phyloP scores from a whole-genome alignment of 345 rosid genomes.

The Bruguiera gymnorhiza region DNA sequence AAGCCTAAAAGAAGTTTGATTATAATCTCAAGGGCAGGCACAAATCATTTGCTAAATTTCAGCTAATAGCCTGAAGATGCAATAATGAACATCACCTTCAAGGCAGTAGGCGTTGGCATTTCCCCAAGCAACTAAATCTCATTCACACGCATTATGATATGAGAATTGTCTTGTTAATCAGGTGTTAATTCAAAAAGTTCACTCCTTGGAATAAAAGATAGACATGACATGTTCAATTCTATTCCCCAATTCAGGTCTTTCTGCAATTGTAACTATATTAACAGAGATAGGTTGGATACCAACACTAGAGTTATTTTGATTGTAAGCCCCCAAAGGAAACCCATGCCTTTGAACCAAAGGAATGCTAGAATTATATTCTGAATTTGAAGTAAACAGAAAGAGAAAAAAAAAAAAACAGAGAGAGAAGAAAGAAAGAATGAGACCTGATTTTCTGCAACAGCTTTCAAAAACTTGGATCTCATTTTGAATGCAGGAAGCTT shows the following conservation, averaged over 20 bases:
- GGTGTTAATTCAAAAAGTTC: too few relatives aligned
- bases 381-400: conserved; percentile 9
- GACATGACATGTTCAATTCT: too few relatives aligned
- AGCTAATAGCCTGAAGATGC: background rate
- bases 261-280: background rate
- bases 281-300: background rate
- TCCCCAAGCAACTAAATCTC: background rate
- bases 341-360: background rate
- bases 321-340: background rate
- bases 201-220: too few relatives aligned
- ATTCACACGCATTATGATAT: too few relatives aligned
- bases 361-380: background rate
- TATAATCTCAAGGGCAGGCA: background rate
- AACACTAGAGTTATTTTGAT: background rate
- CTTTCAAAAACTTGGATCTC: conserved; percentile 68
- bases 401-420: conserved; percentile 2
- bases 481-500: conserved; percentile 86
- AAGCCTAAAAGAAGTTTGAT: background rate
- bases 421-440: background rate
- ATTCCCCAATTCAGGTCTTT: background rate
- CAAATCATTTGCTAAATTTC: background rate
- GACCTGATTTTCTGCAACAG: conserved; percentile 84
- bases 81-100: background rate
- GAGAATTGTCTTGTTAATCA: too few relatives aligned
- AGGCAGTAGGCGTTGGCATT: background rate